Evolutionary conservation across 192 early-diverging fungal genomes (phyloP).

Genomic region (Podochytrium sp.): DNA sequence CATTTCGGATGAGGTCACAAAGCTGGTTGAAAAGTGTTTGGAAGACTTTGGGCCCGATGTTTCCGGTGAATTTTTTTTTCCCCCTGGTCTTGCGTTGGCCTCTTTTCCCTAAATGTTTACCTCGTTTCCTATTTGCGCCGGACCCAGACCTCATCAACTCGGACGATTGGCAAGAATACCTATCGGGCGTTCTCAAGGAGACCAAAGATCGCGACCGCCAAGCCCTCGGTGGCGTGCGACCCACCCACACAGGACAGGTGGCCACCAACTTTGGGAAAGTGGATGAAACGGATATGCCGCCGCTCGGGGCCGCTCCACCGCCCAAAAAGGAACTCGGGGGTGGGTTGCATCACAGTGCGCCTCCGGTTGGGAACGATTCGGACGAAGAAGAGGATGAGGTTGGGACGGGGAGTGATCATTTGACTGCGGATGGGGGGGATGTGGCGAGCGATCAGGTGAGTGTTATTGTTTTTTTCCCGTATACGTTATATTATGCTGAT

Average conservation of each 20-base stretch:
- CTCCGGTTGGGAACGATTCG: constrained; percentile 32
- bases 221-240: constrained; percentile 57
- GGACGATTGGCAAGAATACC: constrained; percentile 63
- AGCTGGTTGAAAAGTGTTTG: constrained; percentile 78
- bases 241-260: constrained; percentile 44
- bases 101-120: background rate
- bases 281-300: constrained; percentile 46
- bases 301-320: constrained; percentile 14
- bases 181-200: constrained; percentile 46
- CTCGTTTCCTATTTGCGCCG: constrained; percentile 1
- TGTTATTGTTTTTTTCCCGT: constrained; percentile 27
- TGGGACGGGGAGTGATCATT: constrained; percentile 39
- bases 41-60: constrained; percentile 52
- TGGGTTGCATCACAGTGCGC: constrained; percentile 14
- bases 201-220: constrained; percentile 61
- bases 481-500: background rate
- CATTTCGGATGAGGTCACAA: constrained; percentile 93
- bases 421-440: constrained; percentile 57
- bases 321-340: constrained; percentile 30
- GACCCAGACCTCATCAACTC: constrained; percentile 43
- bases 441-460: constrained; percentile 69
- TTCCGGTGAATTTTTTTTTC: constrained; percentile 33
- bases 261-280: constrained; percentile 28
- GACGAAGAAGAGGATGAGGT: constrained; percentile 66
- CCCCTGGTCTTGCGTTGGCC: background rate